Evolutionary conservation across 2,329 filamentous ascomycete genomes (phyloP).

Genomic region (Aspergillus costaricaensis): DNA sequence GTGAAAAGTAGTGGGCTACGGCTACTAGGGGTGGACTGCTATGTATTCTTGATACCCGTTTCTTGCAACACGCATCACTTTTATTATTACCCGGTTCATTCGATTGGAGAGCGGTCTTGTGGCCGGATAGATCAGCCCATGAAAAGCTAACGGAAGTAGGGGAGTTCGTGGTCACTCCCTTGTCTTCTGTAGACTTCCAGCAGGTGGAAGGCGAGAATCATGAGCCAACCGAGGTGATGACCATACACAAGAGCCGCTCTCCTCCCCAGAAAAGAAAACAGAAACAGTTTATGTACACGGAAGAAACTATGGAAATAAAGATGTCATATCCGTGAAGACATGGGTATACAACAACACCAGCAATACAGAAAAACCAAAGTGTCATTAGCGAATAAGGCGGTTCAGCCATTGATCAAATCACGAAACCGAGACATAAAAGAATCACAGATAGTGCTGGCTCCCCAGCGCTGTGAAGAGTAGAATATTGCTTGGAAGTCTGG

Average conservation of each 20-base stretch:
- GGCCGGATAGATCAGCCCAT: not conserved
- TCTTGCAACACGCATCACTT: no score
- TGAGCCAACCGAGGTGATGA: not conserved
- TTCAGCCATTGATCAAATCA: not conserved
- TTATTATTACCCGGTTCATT: no score
- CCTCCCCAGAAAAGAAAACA: constrained; percentile 14
- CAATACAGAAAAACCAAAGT: constrained; percentile 9
- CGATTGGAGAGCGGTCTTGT: no score
- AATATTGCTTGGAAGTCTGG: not conserved
- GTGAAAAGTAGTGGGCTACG: not conserved
- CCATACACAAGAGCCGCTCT: constrained; percentile 15
- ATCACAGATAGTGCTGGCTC: not conserved
- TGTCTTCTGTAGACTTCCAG: not conserved
- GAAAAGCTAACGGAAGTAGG: not conserved
- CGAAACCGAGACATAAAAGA: not conserved
- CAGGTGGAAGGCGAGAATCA: not conserved
- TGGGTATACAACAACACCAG: constrained; percentile 26
- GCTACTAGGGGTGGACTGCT: no score
- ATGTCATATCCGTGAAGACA: constrained; percentile 12
- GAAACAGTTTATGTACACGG: constrained; percentile 26
- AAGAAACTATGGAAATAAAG: constrained; percentile 16
- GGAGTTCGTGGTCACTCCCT: not conserved
- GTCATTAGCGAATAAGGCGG: not conserved
- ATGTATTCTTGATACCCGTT: no score
- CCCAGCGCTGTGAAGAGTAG: not conserved